Percentiles rank a stretch among this genome's conserved stretches.
These are phyloP conservation scores for Platanthera zijinensis DNA, from an alignment of 106 monocot species.

Conservation along the genomic window DNA sequence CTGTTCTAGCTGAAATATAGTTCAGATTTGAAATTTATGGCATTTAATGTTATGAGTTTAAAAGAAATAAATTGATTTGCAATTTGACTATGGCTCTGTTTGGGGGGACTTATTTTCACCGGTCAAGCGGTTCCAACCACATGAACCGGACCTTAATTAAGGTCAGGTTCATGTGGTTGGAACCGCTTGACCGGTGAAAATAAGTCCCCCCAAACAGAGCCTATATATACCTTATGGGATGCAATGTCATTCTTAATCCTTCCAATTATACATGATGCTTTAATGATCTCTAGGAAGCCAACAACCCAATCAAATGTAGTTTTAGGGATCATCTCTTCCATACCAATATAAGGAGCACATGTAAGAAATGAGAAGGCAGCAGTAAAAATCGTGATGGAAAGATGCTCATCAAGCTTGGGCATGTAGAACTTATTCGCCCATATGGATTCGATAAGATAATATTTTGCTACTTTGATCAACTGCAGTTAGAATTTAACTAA, in stretches of 20 bases:
- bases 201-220: too few relatives aligned
- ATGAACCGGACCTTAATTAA: too few relatives aligned
- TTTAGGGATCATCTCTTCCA: not conserved
- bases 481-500: not conserved
- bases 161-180: too few relatives aligned
- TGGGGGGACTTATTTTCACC: too few relatives aligned
- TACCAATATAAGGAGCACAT: not conserved
- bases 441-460: not conserved
- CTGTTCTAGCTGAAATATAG: not conserved
- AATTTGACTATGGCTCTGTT: too few relatives aligned
- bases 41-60: not conserved
- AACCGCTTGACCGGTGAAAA: too few relatives aligned
- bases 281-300: not conserved
- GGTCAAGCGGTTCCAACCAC: too few relatives aligned
- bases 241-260: conserved; percentile 2
- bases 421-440: not conserved
- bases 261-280: not conserved
- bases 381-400: not conserved
- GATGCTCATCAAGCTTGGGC: not conserved
- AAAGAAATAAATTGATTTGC: not conserved
- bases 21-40: not conserved
- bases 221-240: not conserved
- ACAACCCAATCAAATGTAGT: not conserved
- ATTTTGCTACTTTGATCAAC: not conserved
- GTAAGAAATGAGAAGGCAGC: not conserved